These are phyloP conservation scores for Eimeria praecox DNA, from an alignment of 169 alveolate genomes.

Conservation along the genomic window DNA sequence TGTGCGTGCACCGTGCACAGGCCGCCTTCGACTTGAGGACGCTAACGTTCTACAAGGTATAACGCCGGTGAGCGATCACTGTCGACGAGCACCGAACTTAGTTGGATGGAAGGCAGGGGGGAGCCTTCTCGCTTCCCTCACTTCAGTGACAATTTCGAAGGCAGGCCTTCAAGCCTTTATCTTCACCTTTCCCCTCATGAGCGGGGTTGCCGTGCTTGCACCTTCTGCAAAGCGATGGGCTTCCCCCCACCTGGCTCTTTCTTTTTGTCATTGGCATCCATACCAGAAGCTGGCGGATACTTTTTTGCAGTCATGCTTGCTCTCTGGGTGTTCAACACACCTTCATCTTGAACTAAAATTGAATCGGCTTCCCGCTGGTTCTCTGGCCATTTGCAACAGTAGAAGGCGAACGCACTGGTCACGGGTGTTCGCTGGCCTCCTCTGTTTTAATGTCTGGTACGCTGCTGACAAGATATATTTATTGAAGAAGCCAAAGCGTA, in stretches of 20 bases:
- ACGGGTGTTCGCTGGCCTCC: neutral
- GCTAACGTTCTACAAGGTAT: neutral
- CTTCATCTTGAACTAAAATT: neutral
- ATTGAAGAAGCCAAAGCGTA: neutral
- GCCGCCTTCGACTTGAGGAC: neutral
- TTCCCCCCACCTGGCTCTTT: neutral
- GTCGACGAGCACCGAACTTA: neutral
- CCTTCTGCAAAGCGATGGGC: neutral
- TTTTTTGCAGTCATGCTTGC: neutral
- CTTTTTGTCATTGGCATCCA: neutral
- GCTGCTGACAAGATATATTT: neutral
- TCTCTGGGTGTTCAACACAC: neutral
- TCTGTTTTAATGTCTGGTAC: neutral
- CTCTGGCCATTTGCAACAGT: slow-evolving; percentile 4
- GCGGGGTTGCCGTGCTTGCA: neutral
- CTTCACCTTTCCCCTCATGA: neutral
- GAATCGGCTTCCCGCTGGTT: neutral
- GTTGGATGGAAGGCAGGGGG: neutral
- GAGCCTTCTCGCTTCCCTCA: neutral
- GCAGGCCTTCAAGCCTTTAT: neutral
- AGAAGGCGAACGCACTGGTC: neutral
- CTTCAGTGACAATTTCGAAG: neutral
- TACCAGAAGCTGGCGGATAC: neutral
- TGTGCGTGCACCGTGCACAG: neutral
- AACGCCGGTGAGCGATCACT: neutral